Base-by-base conservation (phyloP, 1,284 basidiomycete species). In the Hemileia vastatrix region DNA sequence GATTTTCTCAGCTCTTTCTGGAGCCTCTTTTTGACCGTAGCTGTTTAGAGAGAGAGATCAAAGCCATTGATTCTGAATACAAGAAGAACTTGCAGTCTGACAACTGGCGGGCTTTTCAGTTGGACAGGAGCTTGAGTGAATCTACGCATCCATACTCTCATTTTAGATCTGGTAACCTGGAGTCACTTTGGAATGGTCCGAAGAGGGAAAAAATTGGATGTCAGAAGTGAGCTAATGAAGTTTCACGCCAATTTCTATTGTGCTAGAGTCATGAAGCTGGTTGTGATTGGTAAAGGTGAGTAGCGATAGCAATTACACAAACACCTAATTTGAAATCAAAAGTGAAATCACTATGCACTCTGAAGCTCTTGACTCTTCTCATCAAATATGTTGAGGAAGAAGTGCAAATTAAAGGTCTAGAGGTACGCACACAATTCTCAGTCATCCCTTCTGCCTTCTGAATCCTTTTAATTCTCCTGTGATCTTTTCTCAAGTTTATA, bases 21-120 rank as follows among this genome's bases (percentile, higher is more conserved):
- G 87, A 85, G 43, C 95, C 95, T 0, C 82, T 95, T 55, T 98
- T 99, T 74, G 80, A 88, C 9, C 83, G 87, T 0, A 90, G 88
- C 15, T 94, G 94, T 76, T 94, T 94, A 0, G 84, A 87, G 57
- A 84, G 95, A 52, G 95, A 99, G 78, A 84, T 97, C 68, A 92
- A 93, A 69, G 95, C 95, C 1, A 94, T 99, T 36, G 88, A 99
- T 75, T 96, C 92, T 0, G 95, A 99, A 76, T 88, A 98, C 81
- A 92, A 92, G 80, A 98, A 98, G 81, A 98, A 98, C 74, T 82
- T 91, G 56, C 95, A 97, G 77, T 81, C 80, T n/a, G 94, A 98
- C 76, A 79, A 86, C 72, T 97, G 93, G 92, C 84, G 95, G 15
- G 85, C 93, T 61, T 97, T 90, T 78, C 95, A 99, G 77, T 79